Evolutionary conservation across 345 rosid genomes (phyloP).

Genomic region (Gossypium sturtianum): DNA sequence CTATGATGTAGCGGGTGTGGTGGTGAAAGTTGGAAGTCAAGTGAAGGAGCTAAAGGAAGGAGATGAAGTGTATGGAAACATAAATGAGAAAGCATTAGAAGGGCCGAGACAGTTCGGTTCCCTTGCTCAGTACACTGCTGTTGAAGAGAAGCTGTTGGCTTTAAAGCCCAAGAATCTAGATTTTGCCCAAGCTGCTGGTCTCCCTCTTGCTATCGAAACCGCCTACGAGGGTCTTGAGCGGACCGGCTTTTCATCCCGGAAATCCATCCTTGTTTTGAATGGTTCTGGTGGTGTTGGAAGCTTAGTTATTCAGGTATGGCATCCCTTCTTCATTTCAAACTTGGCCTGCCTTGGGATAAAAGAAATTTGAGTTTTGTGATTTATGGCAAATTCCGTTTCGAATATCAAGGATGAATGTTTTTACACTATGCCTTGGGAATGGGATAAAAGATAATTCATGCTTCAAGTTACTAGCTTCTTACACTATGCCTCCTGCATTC

Average conservation of each 20-base stretch:
- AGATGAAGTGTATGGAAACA: conserved; percentile 84
- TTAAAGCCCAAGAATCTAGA: conserved; percentile 73
- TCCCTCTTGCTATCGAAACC: conserved; percentile 81
- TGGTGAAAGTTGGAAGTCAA: conserved; percentile 65
- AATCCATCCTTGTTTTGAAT: conserved; percentile 77
- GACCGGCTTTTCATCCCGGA: conserved; percentile 72
- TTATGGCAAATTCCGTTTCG: not conserved
- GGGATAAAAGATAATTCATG: too few species aligned
- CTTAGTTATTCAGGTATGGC: conserved; percentile 76
- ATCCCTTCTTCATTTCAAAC: not conserved
- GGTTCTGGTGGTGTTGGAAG: conserved; percentile 98
- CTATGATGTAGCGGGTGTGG: conserved; percentile 87
- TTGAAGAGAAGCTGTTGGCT: conserved; percentile 83
- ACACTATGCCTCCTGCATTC: not conserved
- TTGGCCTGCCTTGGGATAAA: not conserved
- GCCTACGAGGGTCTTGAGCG: conserved; percentile 81
- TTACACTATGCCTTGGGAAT: not conserved
- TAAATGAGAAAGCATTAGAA: conserved; percentile 87
- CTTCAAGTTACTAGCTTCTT: not conserved
- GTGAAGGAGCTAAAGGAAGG: conserved; percentile 78
- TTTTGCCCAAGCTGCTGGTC: conserved; percentile 80
- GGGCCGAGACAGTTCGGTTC: conserved; percentile 91
- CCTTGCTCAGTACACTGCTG: conserved; percentile 75
- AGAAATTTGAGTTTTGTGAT: not conserved
- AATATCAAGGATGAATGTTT: not conserved